phyloP scores from a whole-genome alignment of 192 early-diverging fungal genomes.

The Coemansia interrupta region DNA sequence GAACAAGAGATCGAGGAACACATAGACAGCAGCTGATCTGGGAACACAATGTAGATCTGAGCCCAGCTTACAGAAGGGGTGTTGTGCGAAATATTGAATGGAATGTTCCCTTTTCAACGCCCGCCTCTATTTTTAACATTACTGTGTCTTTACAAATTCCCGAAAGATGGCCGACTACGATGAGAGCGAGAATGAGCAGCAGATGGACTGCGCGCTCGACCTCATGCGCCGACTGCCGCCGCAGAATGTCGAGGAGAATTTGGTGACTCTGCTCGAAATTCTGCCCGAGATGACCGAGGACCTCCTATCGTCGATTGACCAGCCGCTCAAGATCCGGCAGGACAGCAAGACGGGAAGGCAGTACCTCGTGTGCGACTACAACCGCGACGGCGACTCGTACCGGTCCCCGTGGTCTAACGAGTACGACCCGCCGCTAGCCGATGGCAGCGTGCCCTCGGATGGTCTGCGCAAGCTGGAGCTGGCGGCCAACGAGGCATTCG shows the following conservation, averaged over 20 bases:
- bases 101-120: neutral
- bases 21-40: neutral
- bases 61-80: neutral
- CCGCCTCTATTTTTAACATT: neutral
- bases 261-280: conserved; percentile 76
- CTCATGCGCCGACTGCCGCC: conserved; percentile 96
- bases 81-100: no score
- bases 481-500: conserved; percentile 91
- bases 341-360: conserved; percentile 72
- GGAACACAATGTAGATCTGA: neutral
- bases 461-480: conserved; percentile 85
- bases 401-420: conserved; percentile 97
- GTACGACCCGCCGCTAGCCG: conserved; percentile 81
- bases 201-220: conserved; percentile 91
- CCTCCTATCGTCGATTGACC: conserved; percentile 85
- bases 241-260: conserved; percentile 82
- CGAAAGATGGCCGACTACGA: conserved; percentile 42
- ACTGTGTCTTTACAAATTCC: neutral
- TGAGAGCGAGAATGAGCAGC: conserved; percentile 48
- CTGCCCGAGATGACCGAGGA: conserved; percentile 88
- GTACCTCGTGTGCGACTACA: conserved; percentile 92
- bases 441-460: conserved; percentile 73
- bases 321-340: conserved; percentile 76
- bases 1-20: neutral
- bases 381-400: conserved; percentile 92